Evolutionary conservation across 257 asterid genomes (phyloP).

Genomic region (Apocynum venetum): DNA sequence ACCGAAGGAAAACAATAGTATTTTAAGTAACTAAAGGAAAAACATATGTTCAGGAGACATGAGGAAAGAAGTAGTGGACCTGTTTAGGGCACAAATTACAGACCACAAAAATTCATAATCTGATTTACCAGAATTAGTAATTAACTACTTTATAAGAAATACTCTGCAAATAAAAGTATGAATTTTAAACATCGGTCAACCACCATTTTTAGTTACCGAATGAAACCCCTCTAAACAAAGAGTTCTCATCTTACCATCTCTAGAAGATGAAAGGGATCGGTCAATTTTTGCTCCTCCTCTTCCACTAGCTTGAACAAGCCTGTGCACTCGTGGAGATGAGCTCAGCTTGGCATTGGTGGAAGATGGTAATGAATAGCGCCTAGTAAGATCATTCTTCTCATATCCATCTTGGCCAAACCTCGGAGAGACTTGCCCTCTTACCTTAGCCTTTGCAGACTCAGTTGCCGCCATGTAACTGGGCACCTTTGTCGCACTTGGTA

Average conservation of each 20-base stretch:
- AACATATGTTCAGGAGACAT: neutral
- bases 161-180: neutral
- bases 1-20: neutral
- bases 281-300: slow-evolving; percentile 40
- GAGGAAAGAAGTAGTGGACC: neutral
- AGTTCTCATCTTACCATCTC: slow-evolving; percentile 29
- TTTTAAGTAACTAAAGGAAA: neutral
- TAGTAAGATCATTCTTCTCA: slow-evolving; percentile 33
- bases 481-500: slow-evolving; percentile 24
- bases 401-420: slow-evolving; percentile 40
- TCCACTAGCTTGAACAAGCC: slow-evolving; percentile 45
- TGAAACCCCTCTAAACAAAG: neutral
- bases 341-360: slow-evolving; percentile 37
- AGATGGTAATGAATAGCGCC: slow-evolving; percentile 55
- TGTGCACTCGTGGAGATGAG: slow-evolving; percentile 46
- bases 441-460: slow-evolving; percentile 55
- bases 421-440: slow-evolving; percentile 41
- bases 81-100: neutral
- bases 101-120: neutral
- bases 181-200: neutral
- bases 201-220: neutral
- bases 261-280: slow-evolving; percentile 44
- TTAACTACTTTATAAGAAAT: neutral
- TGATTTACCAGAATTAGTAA: neutral
- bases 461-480: slow-evolving; percentile 71